phyloP scores from a whole-genome alignment of 495 filamentous ascomycete genomes.

The Sordaria brevicollis region DNA sequence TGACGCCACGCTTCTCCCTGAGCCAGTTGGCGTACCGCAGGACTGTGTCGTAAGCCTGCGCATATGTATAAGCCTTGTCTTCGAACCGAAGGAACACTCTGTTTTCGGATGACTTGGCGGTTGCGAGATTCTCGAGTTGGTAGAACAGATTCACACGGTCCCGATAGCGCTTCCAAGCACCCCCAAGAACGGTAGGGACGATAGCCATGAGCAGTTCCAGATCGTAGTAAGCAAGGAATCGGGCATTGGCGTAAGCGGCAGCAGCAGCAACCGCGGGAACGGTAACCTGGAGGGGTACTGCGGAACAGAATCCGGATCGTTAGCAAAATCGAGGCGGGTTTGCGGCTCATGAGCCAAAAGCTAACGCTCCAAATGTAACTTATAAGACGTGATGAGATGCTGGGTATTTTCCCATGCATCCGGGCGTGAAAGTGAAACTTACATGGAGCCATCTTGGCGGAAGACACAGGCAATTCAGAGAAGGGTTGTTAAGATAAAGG shows the following conservation, averaged over 20 bases:
- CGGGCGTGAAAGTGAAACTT: neutral
- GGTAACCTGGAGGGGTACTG: slow-evolving; percentile 37
- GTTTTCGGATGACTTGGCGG: slow-evolving; percentile 42
- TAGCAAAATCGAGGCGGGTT: neutral
- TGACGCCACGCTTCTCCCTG: slow-evolving; percentile 56
- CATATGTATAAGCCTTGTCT: slow-evolving; percentile 67
- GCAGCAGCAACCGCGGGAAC: slow-evolving; percentile 56
- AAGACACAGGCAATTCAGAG: neutral
- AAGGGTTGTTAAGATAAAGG: neutral
- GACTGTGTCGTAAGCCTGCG: slow-evolving; percentile 62
- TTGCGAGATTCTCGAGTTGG: slow-evolving; percentile 58
- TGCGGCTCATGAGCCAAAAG: neutral
- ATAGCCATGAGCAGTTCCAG: slow-evolving; percentile 40
- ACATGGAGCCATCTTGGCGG: slow-evolving; percentile 3
- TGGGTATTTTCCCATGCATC: neutral
- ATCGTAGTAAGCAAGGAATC: slow-evolving; percentile 59
- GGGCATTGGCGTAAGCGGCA: slow-evolving; percentile 75
- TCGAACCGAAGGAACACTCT: slow-evolving; percentile 63
- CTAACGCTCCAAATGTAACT: neutral
- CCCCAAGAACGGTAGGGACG: slow-evolving; percentile 30
- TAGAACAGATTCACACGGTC: slow-evolving; percentile 74
- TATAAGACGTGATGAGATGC: neutral
- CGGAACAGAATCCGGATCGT: neutral
- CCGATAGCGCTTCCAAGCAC: slow-evolving; percentile 34
- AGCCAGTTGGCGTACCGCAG: slow-evolving; percentile 80